A percentile compares a stretch with the other conserved stretches of the same genome.
phyloP scores from a whole-genome alignment of 768 basidiomycete species.

The Kwoniella sp. region DNA sequence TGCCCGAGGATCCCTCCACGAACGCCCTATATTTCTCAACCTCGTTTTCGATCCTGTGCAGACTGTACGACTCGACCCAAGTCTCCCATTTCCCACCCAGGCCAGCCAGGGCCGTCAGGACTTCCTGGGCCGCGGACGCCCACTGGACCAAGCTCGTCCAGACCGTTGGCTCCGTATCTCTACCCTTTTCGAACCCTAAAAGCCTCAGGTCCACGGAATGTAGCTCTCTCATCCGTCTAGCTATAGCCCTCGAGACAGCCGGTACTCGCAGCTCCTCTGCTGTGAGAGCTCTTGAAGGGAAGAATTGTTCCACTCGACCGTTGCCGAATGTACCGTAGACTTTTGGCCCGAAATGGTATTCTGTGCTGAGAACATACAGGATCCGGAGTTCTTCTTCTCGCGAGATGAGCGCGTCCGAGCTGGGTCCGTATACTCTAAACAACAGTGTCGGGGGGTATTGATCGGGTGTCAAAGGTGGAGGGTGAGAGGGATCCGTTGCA shows the following conservation, averaged over 20 bases:
- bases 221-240: conserved; percentile 91
- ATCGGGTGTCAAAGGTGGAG: conserved; percentile 58
- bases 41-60: conserved; percentile 66
- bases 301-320: conserved; percentile 93
- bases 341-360: conserved; percentile 83
- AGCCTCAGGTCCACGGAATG: conserved; percentile 83
- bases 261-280: conserved; percentile 76
- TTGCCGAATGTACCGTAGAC: conserved; percentile 95
- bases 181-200: conserved; percentile 58
- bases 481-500: conserved; percentile 34
- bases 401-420: conserved; percentile 82
- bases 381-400: conserved; percentile 82
- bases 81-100: conserved; percentile 48
- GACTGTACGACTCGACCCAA: conserved; percentile 62
- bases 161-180: conserved; percentile 43
- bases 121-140: conserved; percentile 71
- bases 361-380: conserved; percentile 84
- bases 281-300: conserved; percentile 79
- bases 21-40: conserved; percentile 74
- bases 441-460: conserved; percentile 65
- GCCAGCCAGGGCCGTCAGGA: conserved; percentile 63
- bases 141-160: conserved; percentile 53
- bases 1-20: conserved; percentile 66
- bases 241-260: conserved; percentile 78
- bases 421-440: conserved; percentile 88